Evolutionary conservation across 345 rosid genomes (phyloP).

Genomic region (Populus simonii): DNA sequence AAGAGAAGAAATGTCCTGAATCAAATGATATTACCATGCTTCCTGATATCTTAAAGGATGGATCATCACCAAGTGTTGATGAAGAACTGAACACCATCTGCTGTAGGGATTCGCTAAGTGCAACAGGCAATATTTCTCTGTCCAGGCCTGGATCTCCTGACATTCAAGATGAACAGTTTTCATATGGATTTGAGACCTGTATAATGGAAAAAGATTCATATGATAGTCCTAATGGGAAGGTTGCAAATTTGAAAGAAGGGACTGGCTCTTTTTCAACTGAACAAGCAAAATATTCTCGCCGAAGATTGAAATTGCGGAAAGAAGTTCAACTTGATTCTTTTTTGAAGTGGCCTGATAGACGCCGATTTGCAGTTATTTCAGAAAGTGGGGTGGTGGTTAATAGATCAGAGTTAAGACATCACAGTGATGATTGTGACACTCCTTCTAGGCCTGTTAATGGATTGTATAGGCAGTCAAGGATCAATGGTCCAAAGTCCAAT

Average conservation of each 20-base stretch:
- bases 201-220: slow-evolving; percentile 37
- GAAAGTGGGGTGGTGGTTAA: slow-evolving; percentile 43
- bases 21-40: slow-evolving; percentile 23
- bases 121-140: slow-evolving; percentile 38
- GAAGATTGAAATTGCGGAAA: slow-evolving; percentile 52
- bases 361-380: slow-evolving; percentile 39
- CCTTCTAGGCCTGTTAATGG: slow-evolving; percentile 53
- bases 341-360: slow-evolving; percentile 61
- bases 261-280: slow-evolving; percentile 44
- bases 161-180: slow-evolving; percentile 38
- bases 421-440: slow-evolving; percentile 47
- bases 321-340: slow-evolving; percentile 48
- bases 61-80: slow-evolving; percentile 39
- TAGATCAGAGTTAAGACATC: slow-evolving; percentile 54
- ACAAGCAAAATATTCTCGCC: slow-evolving; percentile 47
- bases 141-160: slow-evolving; percentile 59
- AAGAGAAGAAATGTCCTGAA: slow-evolving; percentile 44
- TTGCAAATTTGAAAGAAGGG: slow-evolving; percentile 44
- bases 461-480: slow-evolving; percentile 48
- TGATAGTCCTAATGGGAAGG: slow-evolving; percentile 43
- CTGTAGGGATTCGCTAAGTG: slow-evolving; percentile 42
- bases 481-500: slow-evolving; percentile 43
- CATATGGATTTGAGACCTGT: slow-evolving; percentile 32
- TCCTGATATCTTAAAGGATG: slow-evolving; percentile 36
- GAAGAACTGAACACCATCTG: slow-evolving; percentile 37